Base-by-base conservation (phyloP, 441 rosid genomes). In the Raphanus hybrid region DNA sequence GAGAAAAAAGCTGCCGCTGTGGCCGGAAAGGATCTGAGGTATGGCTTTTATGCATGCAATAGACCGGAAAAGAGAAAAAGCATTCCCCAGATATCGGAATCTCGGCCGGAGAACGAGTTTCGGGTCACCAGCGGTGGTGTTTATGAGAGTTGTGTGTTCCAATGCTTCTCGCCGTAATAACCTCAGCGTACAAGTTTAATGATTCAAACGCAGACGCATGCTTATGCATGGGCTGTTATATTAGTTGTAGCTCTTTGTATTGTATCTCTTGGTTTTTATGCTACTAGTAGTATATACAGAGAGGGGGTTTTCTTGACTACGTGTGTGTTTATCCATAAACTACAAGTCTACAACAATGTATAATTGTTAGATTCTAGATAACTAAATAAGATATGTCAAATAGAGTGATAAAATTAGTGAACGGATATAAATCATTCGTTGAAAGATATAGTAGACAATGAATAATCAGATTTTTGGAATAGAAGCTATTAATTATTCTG, bases 1-100 rank as follows among this genome's bases (percentile, higher is more conserved):
- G 96, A 91, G 78, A 89, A 81, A 74, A 80, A 16, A 81, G 84
- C 83, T 2, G 86, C 89, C 7, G 70, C 70, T 20, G 1, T 26
- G 14, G 69, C 84, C 23, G 69, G 80, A 7, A 78, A 78, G 59
- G 39, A 26, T 65, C 14, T 27, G 65, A 67, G 37, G 6, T 8
- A 66, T 8, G 69, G 73, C 9, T 45, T 57, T 15, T 4, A 26
- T 59, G 60, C 69, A 50, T 59, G 12, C 73, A 48, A 20, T 2
- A 48, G 15, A 59, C 15, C 35, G 32, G 81, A 78, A 41, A 73
- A 52, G 41, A 67, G 52, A 50, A 61, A 16, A 4, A 62, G 0
- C 37, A 39, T 5, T 16, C 70, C 15, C 8, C 14, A 8, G 9
- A 35, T 71, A 14, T 8, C 81, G 68, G 69, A 66, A 35, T 20